Evolutionary conservation across 1,284 basidiomycete species (phyloP), one percentile per base, ranked within the genome.

Genomic region (Boletellus deceptivus): DNA sequence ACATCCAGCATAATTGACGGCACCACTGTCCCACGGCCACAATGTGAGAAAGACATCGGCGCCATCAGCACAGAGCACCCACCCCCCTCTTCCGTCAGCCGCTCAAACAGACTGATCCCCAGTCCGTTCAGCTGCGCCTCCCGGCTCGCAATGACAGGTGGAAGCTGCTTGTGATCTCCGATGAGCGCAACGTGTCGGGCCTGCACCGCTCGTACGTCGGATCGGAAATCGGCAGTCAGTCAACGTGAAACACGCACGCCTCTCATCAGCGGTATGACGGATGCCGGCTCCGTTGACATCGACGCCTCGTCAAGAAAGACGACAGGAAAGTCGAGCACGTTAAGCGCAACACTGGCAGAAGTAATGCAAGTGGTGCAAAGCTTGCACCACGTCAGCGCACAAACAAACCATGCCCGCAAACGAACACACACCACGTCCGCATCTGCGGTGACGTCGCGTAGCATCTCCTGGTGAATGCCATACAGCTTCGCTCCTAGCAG

Each of bases 161-260:
- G 92, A n/a, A 97, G 76, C 67, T 98, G 95, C 67, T 95, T 95
- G 71, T 98, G 95, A 72, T 98, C 95, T 27, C 94, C 95, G 55
- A 98, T 95, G 47, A 98, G 81, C 4, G 90, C 83, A 29, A 93
- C 76, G 60, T 98, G 94, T 43, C 77, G 78, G 20, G 88, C 89
- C 84, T 87, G 48, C 54, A 50, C 55, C 43, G 64, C 52, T 48
- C 63, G 43, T 59, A 47, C 44, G 49, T 57, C 55, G 50, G 50
- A 54, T 57, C 55, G 50, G 50, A 54, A 53, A 46, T 34, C 49
- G 31, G 38, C 42, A 39, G 38, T 51, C 46, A 48, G 45, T 35
- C 41, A 48, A 22, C 52, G 39, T 58, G 47, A 48, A 51, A 43
- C 27, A 80, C 87, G 50, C 71, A 89, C 89, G 2, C 92, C 92